Conservation (phyloP, 2,329 filamentous ascomycete species). For the Sarocladium oryzae region DNA sequence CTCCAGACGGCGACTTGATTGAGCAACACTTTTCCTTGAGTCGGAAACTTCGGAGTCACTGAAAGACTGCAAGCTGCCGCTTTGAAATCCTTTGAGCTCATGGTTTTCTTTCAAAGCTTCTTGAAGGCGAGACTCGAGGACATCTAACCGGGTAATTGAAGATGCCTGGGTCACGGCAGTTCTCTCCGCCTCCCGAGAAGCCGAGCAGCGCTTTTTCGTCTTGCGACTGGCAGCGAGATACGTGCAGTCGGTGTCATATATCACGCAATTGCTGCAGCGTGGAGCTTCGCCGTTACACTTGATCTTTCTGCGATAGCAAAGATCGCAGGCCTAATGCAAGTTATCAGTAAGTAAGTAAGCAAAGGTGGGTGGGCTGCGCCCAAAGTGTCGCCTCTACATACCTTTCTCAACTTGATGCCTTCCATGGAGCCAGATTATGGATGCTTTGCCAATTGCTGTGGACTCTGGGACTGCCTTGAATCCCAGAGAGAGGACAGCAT, state of each 20-base stretch:
- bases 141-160: neutral
- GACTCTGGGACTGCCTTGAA: neutral
- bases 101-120: neutral
- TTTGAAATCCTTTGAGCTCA: neutral
- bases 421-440: neutral
- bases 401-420: neutral
- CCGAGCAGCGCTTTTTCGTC: neutral
- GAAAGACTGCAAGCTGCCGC: neutral
- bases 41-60: neutral
- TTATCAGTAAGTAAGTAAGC: neutral
- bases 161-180: neutral
- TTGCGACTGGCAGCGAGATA: conserved; percentile 9
- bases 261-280: conserved; percentile 10
- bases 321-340: neutral
- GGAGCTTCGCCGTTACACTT: conserved; percentile 10
- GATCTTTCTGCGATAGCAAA: conserved; percentile 11
- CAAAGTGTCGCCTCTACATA: neutral
- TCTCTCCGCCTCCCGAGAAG: neutral
- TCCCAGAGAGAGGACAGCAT: neutral
- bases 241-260: conserved; percentile 8
- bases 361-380: too few relatives aligned
- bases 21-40: neutral
- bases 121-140: neutral
- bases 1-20: neutral
- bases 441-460: neutral